phyloP scores from a whole-genome alignment of 305 asterid genomes.

The Withania somnifera region DNA sequence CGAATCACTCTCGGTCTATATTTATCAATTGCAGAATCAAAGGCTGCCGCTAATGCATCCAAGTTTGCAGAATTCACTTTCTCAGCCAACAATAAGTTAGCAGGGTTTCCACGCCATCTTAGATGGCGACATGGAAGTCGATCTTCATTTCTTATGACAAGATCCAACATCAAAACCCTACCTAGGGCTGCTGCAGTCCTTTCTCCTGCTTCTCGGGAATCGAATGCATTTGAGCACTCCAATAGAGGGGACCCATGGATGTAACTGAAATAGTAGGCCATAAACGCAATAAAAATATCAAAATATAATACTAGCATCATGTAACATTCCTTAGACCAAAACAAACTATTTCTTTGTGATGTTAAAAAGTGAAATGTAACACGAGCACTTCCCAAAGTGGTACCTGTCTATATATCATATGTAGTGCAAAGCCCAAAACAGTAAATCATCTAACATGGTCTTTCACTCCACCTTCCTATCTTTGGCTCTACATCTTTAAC shows the following conservation, averaged over 20 bases:
- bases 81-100: slow-evolving; percentile 79
- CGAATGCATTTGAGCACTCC: slow-evolving; percentile 77
- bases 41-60: slow-evolving; percentile 67
- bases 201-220: slow-evolving; percentile 70
- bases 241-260: slow-evolving; percentile 86
- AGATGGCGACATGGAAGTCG: slow-evolving; percentile 95
- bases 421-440: background rate
- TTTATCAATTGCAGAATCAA: slow-evolving; percentile 77
- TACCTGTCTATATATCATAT: background rate
- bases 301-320: background rate
- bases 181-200: slow-evolving; percentile 84
- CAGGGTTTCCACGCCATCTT: slow-evolving; percentile 91
- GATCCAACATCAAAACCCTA: slow-evolving; percentile 87
- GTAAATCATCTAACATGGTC: background rate
- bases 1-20: slow-evolving; percentile 78
- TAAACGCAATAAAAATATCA: background rate
- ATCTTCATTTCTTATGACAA: slow-evolving; percentile 94
- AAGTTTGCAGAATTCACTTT: slow-evolving; percentile 42
- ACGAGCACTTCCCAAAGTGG: background rate
- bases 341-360: background rate
- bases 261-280: slow-evolving; percentile 36
- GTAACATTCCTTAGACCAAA: background rate
- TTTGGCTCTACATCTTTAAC: background rate
- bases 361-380: background rate
- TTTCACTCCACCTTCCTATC: background rate